Evolutionary conservation across 2,329 filamentous ascomycete species (phyloP).

Genomic region (Raffaelea ambrosiae): DNA sequence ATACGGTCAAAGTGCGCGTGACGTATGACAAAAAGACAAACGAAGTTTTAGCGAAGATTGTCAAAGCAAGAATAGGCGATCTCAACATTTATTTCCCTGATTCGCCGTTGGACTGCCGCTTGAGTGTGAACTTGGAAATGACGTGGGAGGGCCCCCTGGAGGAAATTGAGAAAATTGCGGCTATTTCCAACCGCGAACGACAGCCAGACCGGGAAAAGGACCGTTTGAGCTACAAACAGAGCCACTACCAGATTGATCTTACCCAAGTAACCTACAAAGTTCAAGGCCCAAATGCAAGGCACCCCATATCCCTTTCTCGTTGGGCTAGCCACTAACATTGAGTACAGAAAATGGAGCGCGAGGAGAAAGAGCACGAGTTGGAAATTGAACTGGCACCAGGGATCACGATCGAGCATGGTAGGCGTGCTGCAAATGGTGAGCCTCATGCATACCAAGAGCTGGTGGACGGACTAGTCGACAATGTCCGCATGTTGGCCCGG

Average conservation of each 20-base stretch:
- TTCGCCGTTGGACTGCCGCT: conserved; percentile 76
- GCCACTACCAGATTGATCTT: conserved; percentile 82
- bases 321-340: not conserved
- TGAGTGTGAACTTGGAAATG: conserved; percentile 94
- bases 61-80: conserved; percentile 84
- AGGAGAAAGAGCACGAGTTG: conserved; percentile 67
- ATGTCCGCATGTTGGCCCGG: conserved; percentile 48
- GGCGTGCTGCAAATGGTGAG: conserved; percentile 39
- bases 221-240: conserved; percentile 81
- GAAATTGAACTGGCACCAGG: conserved; percentile 66
- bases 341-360: conserved; percentile 27
- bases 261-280: conserved; percentile 66
- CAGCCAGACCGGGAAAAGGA: conserved; percentile 71
- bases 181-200: conserved; percentile 26
- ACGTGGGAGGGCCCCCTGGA: conserved; percentile 63
- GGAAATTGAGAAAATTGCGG: conserved; percentile 37
- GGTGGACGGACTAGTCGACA: conserved; percentile 67
- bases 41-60: conserved; percentile 68
- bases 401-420: conserved; percentile 58
- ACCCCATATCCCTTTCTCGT: not conserved
- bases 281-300: conserved; percentile 11
- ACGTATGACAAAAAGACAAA: conserved; percentile 64
- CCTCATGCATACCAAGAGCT: conserved; percentile 57
- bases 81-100: conserved; percentile 77
- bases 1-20: conserved; percentile 58